phyloP scores from a whole-genome alignment of 306 rosid genomes.

The Abrus pulchellus region DNA sequence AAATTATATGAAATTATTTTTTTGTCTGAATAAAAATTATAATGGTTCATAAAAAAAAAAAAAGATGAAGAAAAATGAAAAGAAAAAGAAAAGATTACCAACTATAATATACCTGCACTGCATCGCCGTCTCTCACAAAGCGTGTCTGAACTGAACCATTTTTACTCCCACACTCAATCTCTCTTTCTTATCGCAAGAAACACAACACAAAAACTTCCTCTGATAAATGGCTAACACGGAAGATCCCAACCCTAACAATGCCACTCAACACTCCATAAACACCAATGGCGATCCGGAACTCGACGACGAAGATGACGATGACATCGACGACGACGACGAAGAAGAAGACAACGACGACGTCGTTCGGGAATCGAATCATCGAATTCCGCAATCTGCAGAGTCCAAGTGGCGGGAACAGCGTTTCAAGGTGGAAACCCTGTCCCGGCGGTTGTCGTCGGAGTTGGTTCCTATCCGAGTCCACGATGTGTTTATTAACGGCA shows the following conservation, averaged over 20 bases:
- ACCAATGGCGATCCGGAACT: conserved; percentile 37
- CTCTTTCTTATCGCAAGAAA: neutral
- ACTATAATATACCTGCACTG: neutral
- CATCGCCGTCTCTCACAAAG: neutral
- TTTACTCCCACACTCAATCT: conserved; percentile 17
- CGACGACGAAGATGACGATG: conserved; percentile 37
- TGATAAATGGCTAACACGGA: conserved; percentile 27
- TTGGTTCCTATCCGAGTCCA: conserved; percentile 79
- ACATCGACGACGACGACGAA: conserved; percentile 47
- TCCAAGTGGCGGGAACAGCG: conserved; percentile 58
- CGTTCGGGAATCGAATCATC: conserved; percentile 38
- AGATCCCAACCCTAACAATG: conserved; percentile 51
- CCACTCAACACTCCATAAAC: conserved; percentile 41
- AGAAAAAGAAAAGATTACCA: neutral
- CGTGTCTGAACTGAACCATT: neutral
- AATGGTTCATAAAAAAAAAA: no score
- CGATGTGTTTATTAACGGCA: conserved; percentile 79
- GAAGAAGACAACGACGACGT: conserved; percentile 37
- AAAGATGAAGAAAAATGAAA: no score
- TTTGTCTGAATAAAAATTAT: no score
- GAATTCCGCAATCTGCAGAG: conserved; percentile 49
- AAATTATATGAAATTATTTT: no score
- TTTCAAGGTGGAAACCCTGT: conserved; percentile 63
- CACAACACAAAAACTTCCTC: neutral
- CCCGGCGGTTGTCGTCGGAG: conserved; percentile 68